Conservation (phyloP, 1,139 yeast genomes). For the Yamadazyma friedrichii region DNA sequence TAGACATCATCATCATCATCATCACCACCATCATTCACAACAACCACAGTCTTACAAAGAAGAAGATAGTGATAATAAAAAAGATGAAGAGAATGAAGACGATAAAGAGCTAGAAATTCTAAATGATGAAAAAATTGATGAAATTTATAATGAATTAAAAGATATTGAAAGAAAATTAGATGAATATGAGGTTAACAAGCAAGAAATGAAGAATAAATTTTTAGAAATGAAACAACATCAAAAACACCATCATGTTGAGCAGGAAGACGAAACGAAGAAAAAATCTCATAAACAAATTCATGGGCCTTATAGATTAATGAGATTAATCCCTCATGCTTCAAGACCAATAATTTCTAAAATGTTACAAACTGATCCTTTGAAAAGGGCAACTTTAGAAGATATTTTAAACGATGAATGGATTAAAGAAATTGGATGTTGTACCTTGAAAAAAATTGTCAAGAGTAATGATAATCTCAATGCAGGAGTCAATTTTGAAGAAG, state of each 20-base stretch:
- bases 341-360: constrained; percentile 75
- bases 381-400: constrained; percentile 69
- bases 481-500: constrained; percentile 33
- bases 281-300: constrained; percentile 46
- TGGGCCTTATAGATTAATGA: constrained; percentile 88
- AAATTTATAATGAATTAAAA: constrained; percentile 31
- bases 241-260: constrained; percentile 13
- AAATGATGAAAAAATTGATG: constrained; percentile 33
- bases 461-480: constrained; percentile 25
- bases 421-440: constrained; percentile 50
- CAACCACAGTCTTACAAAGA: not conserved
- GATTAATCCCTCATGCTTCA: constrained; percentile 83
- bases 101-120: constrained; percentile 26
- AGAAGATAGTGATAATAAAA: constrained; percentile 7
- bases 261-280: constrained; percentile 22
- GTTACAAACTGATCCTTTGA: constrained; percentile 65
- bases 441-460: constrained; percentile 27
- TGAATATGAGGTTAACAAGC: constrained; percentile 36
- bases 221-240: constrained; percentile 16
- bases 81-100: constrained; percentile 11
- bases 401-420: constrained; percentile 75
- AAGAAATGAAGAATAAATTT: constrained; percentile 34
- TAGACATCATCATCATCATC: not conserved
- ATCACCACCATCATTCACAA: not conserved
- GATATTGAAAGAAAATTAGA: constrained; percentile 40